These are phyloP conservation scores for Henckelia pumila DNA, from an alignment of 257 asterid species.

Conservation along the genomic window DNA sequence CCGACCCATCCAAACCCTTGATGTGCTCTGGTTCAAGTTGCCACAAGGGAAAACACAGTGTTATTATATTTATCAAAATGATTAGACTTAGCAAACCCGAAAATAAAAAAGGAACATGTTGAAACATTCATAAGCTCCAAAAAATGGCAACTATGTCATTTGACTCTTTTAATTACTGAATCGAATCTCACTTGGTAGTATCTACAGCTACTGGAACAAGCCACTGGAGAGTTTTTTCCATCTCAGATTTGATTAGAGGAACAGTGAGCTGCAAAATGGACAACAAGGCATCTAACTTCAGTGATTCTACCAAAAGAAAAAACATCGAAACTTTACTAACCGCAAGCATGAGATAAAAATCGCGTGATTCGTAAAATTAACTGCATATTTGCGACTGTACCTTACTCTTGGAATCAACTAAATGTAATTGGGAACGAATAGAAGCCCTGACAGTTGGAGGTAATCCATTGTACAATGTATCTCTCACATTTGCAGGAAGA, in stretches of 20 bases:
- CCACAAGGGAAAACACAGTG: conserved; percentile 26
- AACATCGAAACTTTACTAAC: not conserved
- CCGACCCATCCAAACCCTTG: conserved; percentile 99
- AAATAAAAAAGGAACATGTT: no score
- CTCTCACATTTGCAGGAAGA: conserved; percentile 93
- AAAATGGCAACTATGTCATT: not conserved
- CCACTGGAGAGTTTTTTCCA: conserved; percentile 94
- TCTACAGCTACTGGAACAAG: conserved; percentile 90
- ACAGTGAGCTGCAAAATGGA: conserved; percentile 60
- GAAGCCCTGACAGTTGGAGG: conserved; percentile 65
- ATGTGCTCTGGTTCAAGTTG: conserved; percentile 66
- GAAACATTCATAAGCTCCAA: conserved; percentile 3
- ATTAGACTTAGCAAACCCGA: not conserved
- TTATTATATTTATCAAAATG: conserved; percentile 19
- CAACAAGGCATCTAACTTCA: conserved; percentile 17
- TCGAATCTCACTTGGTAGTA: conserved; percentile 66
- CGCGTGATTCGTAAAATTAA: no score
- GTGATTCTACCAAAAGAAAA: conserved; percentile 18
- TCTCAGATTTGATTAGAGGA: conserved; percentile 82
- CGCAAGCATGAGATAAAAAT: not conserved
- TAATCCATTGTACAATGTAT: conserved; percentile 76
- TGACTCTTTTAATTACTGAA: conserved; percentile 3
- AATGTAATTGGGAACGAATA: conserved; percentile 57
- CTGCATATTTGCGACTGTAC: conserved; percentile 27
- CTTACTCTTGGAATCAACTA: conserved; percentile 51